Evolutionary conservation across 1,284 basidiomycete species (phyloP), one percentile per base, ranked within the genome.

Genomic region (Ustilago loliicola): DNA sequence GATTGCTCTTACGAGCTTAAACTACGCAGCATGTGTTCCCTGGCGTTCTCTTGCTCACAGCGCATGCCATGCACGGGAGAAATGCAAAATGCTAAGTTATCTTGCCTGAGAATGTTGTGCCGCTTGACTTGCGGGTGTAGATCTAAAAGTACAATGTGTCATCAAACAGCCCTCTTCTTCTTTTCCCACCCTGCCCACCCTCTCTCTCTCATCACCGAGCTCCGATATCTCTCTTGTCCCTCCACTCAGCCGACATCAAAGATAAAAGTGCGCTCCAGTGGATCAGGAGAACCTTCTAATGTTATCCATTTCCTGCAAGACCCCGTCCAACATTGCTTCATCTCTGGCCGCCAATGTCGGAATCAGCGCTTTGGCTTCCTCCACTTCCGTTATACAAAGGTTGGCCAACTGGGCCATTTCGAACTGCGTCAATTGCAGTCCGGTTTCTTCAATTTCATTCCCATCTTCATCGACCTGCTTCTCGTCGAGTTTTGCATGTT

Each of bases 321-420:
- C 88, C 0, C 90, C 89, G 84, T 96, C 93, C 55, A 96, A 88
- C 71, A 91, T 88, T 79, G 94, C 94, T 77, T 96, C 94, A 72
- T 96, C 94, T 69, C 94, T 91, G 84, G 93, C 93, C 23, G 93
- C 91, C 51, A 95, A 89, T 48, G 94, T 96, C 5, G 95, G 94
- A 59, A 97, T 89, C 61, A 95, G 90, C 80, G 93, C 94, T 88
- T 95, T 96, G 19, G 95, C 93, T 86, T 96, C 95, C 77, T 96
- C 95, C 3, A 93, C 90, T 73, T 92, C 91, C 47, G 91, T 93
- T 17, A 95, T 94, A 83, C 93, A 94, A 63, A 97, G 87, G 82
- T 96, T 96, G 25, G 94, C 94, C 52, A 97, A 92, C 83, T 96
- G 94, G 1, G 94, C 94, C 23, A 93, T 93, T 88, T 97, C 95